Evolutionary conservation across 2,329 filamentous ascomycete species (phyloP), one percentile per base, ranked within the genome.

Genomic region (Trematosphaeria pertusa): DNA sequence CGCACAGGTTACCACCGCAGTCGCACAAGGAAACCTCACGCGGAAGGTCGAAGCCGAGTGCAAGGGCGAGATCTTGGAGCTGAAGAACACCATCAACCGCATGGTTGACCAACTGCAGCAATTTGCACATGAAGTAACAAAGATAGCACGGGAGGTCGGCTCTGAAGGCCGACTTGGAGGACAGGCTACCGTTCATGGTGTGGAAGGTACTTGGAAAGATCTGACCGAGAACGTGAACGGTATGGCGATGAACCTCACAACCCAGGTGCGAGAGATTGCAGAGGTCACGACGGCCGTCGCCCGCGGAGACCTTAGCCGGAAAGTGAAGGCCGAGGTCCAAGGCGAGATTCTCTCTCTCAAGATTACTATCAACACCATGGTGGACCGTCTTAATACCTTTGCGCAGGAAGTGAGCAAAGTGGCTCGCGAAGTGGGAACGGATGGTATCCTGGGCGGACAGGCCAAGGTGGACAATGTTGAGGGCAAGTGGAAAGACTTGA

Each of bases 351-450:
- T 80, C 46, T 75, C 73, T 3, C 58, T 99, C 53, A 99, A 99
- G 76, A 91, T 92, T 65, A 99, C 93, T 6, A 85, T 87, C 74
- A 87, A 87, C 62, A 81, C 81, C 64, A 87, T 87, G 84, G 84
- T 87, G 59, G 83, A 86, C 69, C 75, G 82, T 45, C 70, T 86
- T 22, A 84, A 83, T 58, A 84, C 81, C 1, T 86, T 86, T 55
- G 83, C 83, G 7, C 83, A 84, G 58, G 82, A 86, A 64, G 83
- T 86, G 56, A 85, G 82, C 75, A 85, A 85, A 67, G 83, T 86
- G 42, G 83, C 83, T 37, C 77, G 83, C 57, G 83, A 86, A 65
- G 83, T 86, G 70, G 83, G 83, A 48, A 86, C 82, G 7, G 82
- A 86, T 56, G 83, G 83, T 61, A 84, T 79, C 17, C 73, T 86